phyloP scores from a whole-genome alignment of 192 early-diverging fungal genomes.

The Gonapodya prolifera region DNA sequence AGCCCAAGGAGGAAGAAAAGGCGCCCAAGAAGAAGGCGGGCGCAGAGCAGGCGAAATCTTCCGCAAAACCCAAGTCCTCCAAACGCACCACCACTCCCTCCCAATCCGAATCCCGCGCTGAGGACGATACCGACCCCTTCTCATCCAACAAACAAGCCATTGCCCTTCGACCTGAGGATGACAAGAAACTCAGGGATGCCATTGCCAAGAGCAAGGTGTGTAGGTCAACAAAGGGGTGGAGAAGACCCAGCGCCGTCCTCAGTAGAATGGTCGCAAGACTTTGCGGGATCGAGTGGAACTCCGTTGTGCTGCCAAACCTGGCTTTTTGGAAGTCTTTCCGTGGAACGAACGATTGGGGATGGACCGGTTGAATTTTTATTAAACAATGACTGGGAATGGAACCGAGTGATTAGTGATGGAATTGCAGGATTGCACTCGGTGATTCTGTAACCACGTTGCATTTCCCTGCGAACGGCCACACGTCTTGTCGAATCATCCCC shows the following conservation, averaged over 20 bases:
- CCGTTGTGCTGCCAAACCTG: too few relatives aligned
- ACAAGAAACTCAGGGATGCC: conserved; percentile 10
- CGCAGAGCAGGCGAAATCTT: not conserved
- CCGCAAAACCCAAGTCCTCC: not conserved
- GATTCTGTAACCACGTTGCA: not conserved
- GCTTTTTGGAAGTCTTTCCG: too few relatives aligned
- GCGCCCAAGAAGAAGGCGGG: not conserved
- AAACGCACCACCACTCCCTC: not conserved
- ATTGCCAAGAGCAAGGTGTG: too few relatives aligned
- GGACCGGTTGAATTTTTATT: not conserved
- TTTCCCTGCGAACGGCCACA: too few relatives aligned
- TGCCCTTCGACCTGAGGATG: conserved; percentile 9
- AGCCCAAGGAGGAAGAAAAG: not conserved
- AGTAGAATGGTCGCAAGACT: not conserved
- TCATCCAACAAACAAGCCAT: not conserved
- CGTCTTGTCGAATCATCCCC: not conserved
- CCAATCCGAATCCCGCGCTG: not conserved
- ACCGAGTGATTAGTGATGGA: too few relatives aligned
- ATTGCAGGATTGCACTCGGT: too few relatives aligned
- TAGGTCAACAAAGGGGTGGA: conserved; percentile 5
- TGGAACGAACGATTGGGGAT: not conserved
- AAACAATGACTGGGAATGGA: not conserved
- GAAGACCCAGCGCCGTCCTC: not conserved
- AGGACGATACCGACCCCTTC: not conserved
- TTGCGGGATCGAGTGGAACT: too few relatives aligned